These are phyloP conservation scores for Didymella pinodella DNA, from an alignment of 2,329 filamentous ascomycete species.

Conservation along the genomic window DNA sequence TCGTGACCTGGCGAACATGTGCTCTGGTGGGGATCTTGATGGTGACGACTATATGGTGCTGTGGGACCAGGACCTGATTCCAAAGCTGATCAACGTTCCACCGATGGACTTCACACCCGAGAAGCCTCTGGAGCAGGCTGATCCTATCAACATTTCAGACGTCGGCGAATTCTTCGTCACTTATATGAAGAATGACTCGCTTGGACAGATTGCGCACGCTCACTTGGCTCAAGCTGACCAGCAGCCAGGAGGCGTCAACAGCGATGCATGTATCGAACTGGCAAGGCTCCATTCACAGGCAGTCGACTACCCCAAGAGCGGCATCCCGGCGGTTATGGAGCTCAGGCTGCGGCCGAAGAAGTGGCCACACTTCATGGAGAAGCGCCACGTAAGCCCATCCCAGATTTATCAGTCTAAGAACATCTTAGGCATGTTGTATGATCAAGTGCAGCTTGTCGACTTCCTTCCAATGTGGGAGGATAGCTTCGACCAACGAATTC, in stretches of 20 bases:
- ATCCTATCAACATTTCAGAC: constrained; percentile 74
- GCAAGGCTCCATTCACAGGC: constrained; percentile 86
- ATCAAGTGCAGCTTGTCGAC: constrained; percentile 72
- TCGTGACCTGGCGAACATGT: constrained; percentile 88
- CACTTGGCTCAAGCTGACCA: constrained; percentile 81
- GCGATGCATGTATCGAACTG: constrained; percentile 72
- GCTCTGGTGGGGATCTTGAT: constrained; percentile 93
- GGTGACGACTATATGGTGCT: constrained; percentile 96
- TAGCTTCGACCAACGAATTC: constrained; percentile 78
- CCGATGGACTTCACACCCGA: constrained; percentile 80
- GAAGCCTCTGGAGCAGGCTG: constrained; percentile 63
- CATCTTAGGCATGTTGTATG: constrained; percentile 82
- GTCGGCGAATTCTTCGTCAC: constrained; percentile 86
- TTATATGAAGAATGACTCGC: constrained; percentile 89
- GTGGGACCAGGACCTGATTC: constrained; percentile 80
- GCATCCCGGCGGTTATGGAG: constrained; percentile 74
- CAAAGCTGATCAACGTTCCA: constrained; percentile 69
- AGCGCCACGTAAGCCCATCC: constrained; percentile 56
- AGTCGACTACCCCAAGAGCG: constrained; percentile 94
- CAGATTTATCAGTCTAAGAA: constrained; percentile 71
- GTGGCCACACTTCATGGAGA: constrained; percentile 93
- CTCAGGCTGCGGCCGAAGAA: constrained; percentile 64
- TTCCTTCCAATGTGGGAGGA: constrained; percentile 77
- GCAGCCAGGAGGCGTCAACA: constrained; percentile 68
- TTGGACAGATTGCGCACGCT: constrained; percentile 80